Base-by-base conservation (phyloP, 2,329 filamentous ascomycete genomes). In the Trichoderma sp. region DNA sequence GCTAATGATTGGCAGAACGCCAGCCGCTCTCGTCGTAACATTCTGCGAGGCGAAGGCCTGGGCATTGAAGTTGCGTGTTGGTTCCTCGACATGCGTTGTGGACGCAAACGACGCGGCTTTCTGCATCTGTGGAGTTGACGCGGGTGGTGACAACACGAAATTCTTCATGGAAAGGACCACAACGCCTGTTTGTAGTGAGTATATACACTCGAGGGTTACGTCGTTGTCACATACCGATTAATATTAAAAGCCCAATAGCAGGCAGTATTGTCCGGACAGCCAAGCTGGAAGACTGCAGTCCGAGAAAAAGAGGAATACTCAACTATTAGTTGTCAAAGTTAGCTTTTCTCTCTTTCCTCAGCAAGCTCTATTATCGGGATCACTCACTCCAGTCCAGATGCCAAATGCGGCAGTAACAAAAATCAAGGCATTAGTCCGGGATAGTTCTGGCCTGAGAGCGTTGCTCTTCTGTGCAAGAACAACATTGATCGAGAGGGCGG, bases 371-470 rank as follows among this genome's bases (percentile, higher is more conserved):
- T 12, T 4, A 29, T 19, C 37, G 22, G 15, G 15, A 39, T 45
- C n/a, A 83, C 84, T 75, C 73, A 87, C 84, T 71, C 78, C 84
- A 61, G 82, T 84, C 86, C 86, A 88, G 35, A 86, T 73, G n/a
- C 78, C 79, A 67, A 86, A 75, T 15, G 80, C 84, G 54, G 78
- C 72, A 25, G 83, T 76, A 19, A 81, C 75, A 1, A 82, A 73
- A 27, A 83, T 71, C 19, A 84, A 71, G 42, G 80, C 78, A 72
- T 80, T 84, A 67, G 75, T 78, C 37, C 78, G 77, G 73, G 52
- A 73, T 10, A 69, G 68, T 13, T 71, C 72, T 4, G 74, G 58
- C 25, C 69, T 71, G 37, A 74, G 72, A 19, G 76, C 74, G 65
- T 74, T 71, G n/a, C 72, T 71, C 64, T 79, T 78, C 42, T 77